Base-by-base conservation (phyloP, 139 green algal genomes). In the Eudorina sp. region DNA sequence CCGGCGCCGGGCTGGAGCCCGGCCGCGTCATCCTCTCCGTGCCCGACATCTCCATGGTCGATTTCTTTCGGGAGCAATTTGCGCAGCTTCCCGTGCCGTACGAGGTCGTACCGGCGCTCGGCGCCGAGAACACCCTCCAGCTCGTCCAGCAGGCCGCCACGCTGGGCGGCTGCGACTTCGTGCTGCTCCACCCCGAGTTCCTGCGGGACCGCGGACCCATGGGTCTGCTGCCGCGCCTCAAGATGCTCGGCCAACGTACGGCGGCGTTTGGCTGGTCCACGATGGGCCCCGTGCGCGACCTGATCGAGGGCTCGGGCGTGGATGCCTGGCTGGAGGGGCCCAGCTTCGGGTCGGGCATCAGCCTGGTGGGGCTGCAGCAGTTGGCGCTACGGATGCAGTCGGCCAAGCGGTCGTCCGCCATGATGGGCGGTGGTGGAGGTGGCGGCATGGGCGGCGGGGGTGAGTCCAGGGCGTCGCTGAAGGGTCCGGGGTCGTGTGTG, bases 121-220 rank as follows among this genome's bases (percentile, higher is more conserved):
- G 91, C 27, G 34, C 27, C n/a, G 91, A 94, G 68, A 91, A 89
- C 53, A 85, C 80, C 5, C 2, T 94, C 40, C 45, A 82, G 75
- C 81, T 94, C 53, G 88, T 88, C 38, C 85, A 90, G 85, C 92
- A 95, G 90, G 92, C 86, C 0, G 25, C 69, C 36, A n/a, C 43
- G 29, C 69, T 92, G 66, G 92, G 92, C 27, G 92, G 90, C 60
- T 83, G 86, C 43, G 92, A 95, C 84, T 92, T 88, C 53, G 90
- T 93, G 31, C 86, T 95, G 13, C 34, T 93, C 51, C 86, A 92
- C 70, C 92, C 92, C 41, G 92, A 95, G 83, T 93, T 92, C 74
- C 84, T 95, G 64, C 83, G 85, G 13, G 86, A 93, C 82, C 21
- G 25, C 21, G 45, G 27, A 43, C 85, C 86, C 9, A 40, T 45